A percentile compares a stretch with the other conserved stretches of the same genome.
Conservation (phyloP, 495 filamentous ascomycete genomes). For the Lichenothelia convexa region DNA sequence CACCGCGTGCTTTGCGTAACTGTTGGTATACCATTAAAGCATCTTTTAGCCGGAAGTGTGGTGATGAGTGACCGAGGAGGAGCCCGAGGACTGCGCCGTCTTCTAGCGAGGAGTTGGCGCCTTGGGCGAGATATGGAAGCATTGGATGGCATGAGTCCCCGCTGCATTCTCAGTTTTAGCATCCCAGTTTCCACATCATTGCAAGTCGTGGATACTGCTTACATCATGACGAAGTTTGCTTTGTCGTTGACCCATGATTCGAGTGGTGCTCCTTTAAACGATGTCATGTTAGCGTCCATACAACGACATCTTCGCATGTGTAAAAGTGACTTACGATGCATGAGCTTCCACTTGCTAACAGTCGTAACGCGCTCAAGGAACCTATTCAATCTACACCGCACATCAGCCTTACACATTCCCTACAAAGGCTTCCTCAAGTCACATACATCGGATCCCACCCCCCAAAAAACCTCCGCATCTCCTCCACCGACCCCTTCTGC, state of each 20-base stretch:
- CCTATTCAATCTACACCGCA: conserved; percentile 29
- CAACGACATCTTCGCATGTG: not conserved
- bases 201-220: not conserved
- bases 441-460: conserved; percentile 32
- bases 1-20: conserved; percentile 12
- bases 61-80: conserved; percentile 5
- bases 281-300: conserved; percentile 1
- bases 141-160: conserved; percentile 17
- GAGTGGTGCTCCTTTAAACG: conserved; percentile 31
- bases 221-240: conserved; percentile 37
- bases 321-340: conserved; percentile 21
- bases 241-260: conserved; percentile 37
- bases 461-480: conserved; percentile 44
- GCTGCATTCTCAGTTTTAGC: not conserved
- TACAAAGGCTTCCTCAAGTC: not conserved
- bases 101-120: conserved; percentile 14
- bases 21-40: conserved; percentile 9
- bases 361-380: conserved; percentile 31
- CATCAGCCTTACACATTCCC: not conserved
- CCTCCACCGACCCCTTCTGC: conserved; percentile 38
- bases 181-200: not conserved
- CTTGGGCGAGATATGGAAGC: conserved; percentile 17
- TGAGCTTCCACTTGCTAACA: conserved; percentile 50
- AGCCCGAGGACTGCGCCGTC: conserved; percentile 15
- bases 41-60: conserved; percentile 5